Evolutionary conservation across 768 basidiomycete genomes (phyloP).

Genomic region (Termitomyces heimii): DNA sequence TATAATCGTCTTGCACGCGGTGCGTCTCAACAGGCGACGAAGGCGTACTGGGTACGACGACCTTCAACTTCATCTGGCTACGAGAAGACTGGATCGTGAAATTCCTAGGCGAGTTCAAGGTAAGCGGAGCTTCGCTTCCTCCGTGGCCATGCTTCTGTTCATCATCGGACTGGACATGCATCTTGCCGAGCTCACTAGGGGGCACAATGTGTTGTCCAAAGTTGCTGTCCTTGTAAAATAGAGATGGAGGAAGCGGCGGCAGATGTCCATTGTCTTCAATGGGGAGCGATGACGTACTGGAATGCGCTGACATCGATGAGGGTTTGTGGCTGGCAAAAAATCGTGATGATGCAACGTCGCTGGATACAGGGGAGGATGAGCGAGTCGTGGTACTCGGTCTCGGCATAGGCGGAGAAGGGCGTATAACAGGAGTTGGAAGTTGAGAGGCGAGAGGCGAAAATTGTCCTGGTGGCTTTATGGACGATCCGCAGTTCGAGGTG

Average conservation of each 20-base stretch:
- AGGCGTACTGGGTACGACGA: not conserved
- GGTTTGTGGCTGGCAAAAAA: constrained; percentile 34
- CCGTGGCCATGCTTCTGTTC: constrained; percentile 3
- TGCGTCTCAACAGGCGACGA: not conserved
- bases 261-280: constrained; percentile 31
- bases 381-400: constrained; percentile 44
- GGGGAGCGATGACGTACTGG: constrained; percentile 49
- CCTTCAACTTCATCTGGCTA: constrained; percentile 2
- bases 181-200: constrained; percentile 46
- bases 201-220: constrained; percentile 46
- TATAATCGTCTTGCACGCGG: constrained; percentile 23
- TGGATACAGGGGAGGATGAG: constrained; percentile 58
- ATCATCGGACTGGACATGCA: constrained; percentile 17
- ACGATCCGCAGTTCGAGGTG: not conserved
- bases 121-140: not conserved
- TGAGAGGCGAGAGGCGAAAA: constrained; percentile 1
- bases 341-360: constrained; percentile 47
- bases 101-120: not conserved
- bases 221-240: not conserved
- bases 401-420: not conserved
- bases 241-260: constrained; percentile 29
- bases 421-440: not conserved
- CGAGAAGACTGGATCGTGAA: not conserved
- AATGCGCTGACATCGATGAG: constrained; percentile 34
- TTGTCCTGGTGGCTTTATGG: not conserved